Evolutionary conservation across 345 rosid genomes (phyloP).

Genomic region (Eutrema yunnanense): DNA sequence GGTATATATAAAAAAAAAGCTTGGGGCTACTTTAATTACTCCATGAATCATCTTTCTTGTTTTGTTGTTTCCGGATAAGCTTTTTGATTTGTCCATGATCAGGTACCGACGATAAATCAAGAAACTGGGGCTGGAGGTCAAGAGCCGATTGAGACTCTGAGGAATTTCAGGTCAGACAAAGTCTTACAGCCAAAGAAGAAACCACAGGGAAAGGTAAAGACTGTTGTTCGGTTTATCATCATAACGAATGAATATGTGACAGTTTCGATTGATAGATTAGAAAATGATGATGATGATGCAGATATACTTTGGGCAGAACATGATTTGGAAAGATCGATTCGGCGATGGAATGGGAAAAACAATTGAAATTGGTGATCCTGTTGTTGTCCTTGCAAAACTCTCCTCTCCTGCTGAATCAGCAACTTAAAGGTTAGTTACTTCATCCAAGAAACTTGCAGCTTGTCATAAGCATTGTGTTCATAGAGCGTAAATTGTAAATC

Average conservation of each 20-base stretch:
- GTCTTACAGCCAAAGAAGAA: slow-evolving; percentile 60
- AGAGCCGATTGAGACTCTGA: slow-evolving; percentile 67
- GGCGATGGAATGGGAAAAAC: slow-evolving; percentile 35
- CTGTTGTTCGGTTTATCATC: not conserved
- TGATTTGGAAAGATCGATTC: slow-evolving; percentile 53
- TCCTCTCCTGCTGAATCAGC: slow-evolving; percentile 68
- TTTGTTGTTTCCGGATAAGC: not conserved
- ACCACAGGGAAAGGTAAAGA: slow-evolving; percentile 61
- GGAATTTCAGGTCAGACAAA: slow-evolving; percentile 52
- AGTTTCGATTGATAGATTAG: not conserved
- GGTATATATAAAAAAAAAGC: slow-evolving; percentile 31
- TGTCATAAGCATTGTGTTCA: not conserved
- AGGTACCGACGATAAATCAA: slow-evolving; percentile 76
- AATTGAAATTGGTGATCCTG: slow-evolving; percentile 64
- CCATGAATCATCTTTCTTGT: not conserved
- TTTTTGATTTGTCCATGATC: not conserved
- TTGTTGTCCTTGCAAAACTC: slow-evolving; percentile 32
- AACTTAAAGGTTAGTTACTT: slow-evolving; percentile 30
- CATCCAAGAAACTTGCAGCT: slow-evolving; percentile 12
- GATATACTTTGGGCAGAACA: slow-evolving; percentile 60
- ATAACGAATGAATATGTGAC: not conserved
- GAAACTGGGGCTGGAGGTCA: slow-evolving; percentile 51
- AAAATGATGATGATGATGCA: slow-evolving; percentile 23
- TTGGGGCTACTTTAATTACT: not conserved
- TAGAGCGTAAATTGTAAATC: not conserved